Base-by-base conservation (phyloP, 2,329 filamentous ascomycete genomes). In the Fusarium succisae region DNA sequence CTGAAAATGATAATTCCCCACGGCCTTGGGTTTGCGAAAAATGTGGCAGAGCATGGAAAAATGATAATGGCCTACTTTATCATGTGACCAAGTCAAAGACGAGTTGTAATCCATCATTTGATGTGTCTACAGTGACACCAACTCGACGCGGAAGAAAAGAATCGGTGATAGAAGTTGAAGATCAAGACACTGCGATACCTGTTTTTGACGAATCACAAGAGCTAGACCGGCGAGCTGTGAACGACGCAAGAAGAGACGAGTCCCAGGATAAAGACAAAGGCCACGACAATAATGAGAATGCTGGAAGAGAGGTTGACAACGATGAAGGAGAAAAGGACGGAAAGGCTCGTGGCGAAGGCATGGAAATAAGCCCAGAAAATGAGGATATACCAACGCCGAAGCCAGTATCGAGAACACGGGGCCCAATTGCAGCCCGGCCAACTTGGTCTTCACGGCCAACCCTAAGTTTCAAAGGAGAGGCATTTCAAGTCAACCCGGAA, bases 41-140 rank as follows among this genome's bases (percentile, higher is more conserved):
- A 48, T 91, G 89, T 66, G 85, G 85, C 15, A 85, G 84, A 7
- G 81, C 79, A 17, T 91, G 88, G 88, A 90, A 90, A 78, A 91
- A 91, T 58, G 83, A 87, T 39, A 82, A 88, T 51, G 89, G 89
- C 1, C 81, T 91, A 22, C 88, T 89, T 57, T 91, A 91, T 75
- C 89, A 91, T 70, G 79, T 87, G 20, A 86, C 86, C 39, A 90
- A 90, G 74, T 87, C 89, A 3, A 83, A 83, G 66, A 87, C 86
- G 8, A 28, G 83, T 20, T 91, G 89, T 76, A 91, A 91, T 72
- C 85, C 88, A 5, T 79, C 77, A 26, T 82, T 76, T 26, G 81
- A 81, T 22, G 63, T 69, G 41, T 63, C 54, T 26, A 38, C 70
- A 14, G 59, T 67, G 24, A 60, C 66, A 10, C 64, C 69, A 28